Percentiles rank a stretch among this genome's conserved stretches.
These are phyloP conservation scores for Aspergillus uvarum DNA, from an alignment of 2,329 filamentous ascomycete species.

Conservation along the genomic window DNA sequence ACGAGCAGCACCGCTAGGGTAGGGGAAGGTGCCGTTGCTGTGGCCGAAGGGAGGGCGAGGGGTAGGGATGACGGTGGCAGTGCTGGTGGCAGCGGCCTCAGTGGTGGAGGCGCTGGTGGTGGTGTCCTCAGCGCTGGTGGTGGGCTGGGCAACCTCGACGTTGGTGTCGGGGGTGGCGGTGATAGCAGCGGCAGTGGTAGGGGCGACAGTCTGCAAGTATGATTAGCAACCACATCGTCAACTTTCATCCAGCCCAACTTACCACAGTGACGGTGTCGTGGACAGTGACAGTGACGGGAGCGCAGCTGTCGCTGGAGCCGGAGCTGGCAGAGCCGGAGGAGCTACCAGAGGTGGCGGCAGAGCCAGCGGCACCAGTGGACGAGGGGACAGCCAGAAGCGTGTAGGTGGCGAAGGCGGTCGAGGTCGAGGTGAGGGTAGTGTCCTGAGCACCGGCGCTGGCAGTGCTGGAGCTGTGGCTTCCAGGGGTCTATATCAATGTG, in stretches of 20 bases:
- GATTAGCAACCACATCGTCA: not conserved
- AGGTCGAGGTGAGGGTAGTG: slow-evolving; percentile 30
- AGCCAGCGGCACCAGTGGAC: slow-evolving; percentile 13
- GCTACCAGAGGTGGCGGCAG: slow-evolving; percentile 13
- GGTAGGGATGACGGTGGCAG: slow-evolving; percentile 15
- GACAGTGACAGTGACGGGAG: slow-evolving; percentile 34
- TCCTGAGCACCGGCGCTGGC: slow-evolving; percentile 28
- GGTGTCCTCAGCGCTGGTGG: slow-evolving; percentile 7
- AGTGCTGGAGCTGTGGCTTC: slow-evolving; percentile 6
- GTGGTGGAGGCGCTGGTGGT: not conserved
- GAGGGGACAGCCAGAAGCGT: slow-evolving; percentile 26
- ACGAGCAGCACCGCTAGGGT: slow-evolving; percentile 19
- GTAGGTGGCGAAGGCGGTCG: slow-evolving; percentile 17
- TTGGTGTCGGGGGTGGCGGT: slow-evolving; percentile 12
- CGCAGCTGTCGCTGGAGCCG: slow-evolving; percentile 5
- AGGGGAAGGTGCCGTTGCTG: slow-evolving; percentile 22
- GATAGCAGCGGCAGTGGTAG: slow-evolving; percentile 8
- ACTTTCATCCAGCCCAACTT: slow-evolving; percentile 13
- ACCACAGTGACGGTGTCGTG: slow-evolving; percentile 39
- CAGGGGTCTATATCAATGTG: slow-evolving; percentile 7
- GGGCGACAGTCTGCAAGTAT: not conserved
- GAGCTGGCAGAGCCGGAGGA: slow-evolving; percentile 9
- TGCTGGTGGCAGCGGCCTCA: slow-evolving; percentile 8
- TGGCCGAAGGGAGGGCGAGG: slow-evolving; percentile 12
- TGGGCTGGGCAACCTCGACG: slow-evolving; percentile 1